These are phyloP conservation scores for Nemania sp. DNA, from an alignment of 2,329 filamentous ascomycete genomes.

Conservation along the genomic window DNA sequence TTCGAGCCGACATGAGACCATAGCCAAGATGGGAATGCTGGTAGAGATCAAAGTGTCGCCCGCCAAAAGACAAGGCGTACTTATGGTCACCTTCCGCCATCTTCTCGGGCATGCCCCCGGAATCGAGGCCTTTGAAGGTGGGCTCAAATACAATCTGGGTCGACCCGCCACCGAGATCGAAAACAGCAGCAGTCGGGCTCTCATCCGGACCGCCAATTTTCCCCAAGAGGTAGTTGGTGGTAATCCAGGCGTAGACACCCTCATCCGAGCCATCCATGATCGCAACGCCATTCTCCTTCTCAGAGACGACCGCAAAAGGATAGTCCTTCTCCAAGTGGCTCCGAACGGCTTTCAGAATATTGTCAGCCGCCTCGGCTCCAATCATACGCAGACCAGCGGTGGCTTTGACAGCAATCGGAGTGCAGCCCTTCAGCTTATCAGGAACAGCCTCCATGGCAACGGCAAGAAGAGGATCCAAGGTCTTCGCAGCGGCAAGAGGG, in stretches of 20 bases:
- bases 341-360: conserved; percentile 85
- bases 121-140: conserved; percentile 74
- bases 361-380: conserved; percentile 76
- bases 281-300: conserved; percentile 82
- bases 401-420: conserved; percentile 95
- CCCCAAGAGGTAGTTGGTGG: conserved; percentile 95
- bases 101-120: conserved; percentile 81
- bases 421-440: conserved; percentile 86
- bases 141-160: conserved; percentile 99
- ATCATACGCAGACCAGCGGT: conserved; percentile 91
- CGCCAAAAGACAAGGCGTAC: conserved; percentile 88
- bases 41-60: conserved; percentile 88
- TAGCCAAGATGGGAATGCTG: conserved; percentile 98
- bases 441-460: conserved; percentile 84
- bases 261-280: conserved; percentile 99
- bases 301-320: conserved; percentile 90
- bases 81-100: conserved; percentile 93
- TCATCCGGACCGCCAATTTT: conserved; percentile 95
- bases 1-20: conserved; percentile 91
- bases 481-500: conserved; percentile 84
- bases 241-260: conserved; percentile 99
- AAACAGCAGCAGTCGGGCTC: conserved; percentile 87
- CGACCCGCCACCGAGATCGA: conserved; percentile 94
- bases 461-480: conserved; percentile 84
- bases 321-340: conserved; percentile 82